Conservation (phyloP, 192 early-diverging fungal genomes). For the Coemansia sp. region DNA sequence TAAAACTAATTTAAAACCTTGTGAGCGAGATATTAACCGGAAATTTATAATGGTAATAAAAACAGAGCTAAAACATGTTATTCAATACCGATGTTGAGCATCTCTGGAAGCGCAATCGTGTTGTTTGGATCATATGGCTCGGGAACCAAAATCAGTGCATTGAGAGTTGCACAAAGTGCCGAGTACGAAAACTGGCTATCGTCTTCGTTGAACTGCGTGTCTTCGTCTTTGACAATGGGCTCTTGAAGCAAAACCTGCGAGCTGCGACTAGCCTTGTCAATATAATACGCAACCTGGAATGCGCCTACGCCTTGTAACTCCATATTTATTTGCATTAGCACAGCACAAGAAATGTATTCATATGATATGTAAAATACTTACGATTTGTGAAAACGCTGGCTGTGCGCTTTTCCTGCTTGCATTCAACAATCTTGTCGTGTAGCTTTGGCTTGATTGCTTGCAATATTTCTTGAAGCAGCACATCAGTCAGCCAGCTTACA, state of each 20-base stretch:
- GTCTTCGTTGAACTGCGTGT: background rate
- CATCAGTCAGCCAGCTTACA: conserved; percentile 44
- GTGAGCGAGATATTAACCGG: too few species aligned
- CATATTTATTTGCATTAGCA: too few species aligned
- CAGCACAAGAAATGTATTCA: background rate
- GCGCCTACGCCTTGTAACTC: conserved; percentile 20
- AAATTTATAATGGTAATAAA: too few species aligned
- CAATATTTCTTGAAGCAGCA: conserved; percentile 45
- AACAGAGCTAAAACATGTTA: background rate
- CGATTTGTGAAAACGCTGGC: conserved; percentile 36
- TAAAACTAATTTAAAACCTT: background rate
- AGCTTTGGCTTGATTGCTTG: conserved; percentile 34
- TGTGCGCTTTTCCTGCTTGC: conserved; percentile 8
- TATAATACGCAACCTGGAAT: conserved; percentile 42
- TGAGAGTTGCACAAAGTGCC: conserved; percentile 13
- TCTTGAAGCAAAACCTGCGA: conserved; percentile 40
- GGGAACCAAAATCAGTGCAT: conserved; percentile 37
- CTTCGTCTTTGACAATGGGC: conserved; percentile 31
- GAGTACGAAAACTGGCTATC: conserved; percentile 35
- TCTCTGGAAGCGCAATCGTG: conserved; percentile 19
- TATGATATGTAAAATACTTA: conserved; percentile 8
- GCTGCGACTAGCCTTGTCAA: conserved; percentile 17
- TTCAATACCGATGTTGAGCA: conserved; percentile 12
- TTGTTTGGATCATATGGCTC: conserved; percentile 54
- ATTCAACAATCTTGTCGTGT: conserved; percentile 25